Evolutionary conservation across 805 yeast genomes (phyloP).

Genomic region (Nakazawaea ernobii): DNA sequence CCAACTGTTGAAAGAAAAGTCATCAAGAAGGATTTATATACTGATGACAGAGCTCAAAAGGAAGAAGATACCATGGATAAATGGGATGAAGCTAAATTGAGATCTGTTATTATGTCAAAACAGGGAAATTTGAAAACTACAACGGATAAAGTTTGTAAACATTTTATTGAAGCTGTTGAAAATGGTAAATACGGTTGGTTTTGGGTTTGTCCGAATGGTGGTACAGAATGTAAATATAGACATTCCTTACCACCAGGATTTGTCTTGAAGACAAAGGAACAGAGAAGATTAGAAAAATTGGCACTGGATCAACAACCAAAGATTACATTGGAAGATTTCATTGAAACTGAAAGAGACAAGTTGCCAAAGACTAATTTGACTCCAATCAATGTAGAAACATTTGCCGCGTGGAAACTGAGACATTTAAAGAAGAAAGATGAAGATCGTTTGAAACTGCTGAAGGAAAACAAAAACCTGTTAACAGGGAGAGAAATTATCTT

Average conservation of each 20-base stretch:
- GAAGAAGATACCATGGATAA: conserved; percentile 86
- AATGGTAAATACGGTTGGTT: conserved; percentile 98
- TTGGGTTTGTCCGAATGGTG: conserved; percentile 96
- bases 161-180: conserved; percentile 94
- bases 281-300: conserved; percentile 79
- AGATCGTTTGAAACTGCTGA: conserved; percentile 17
- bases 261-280: conserved; percentile 94
- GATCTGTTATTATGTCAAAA: conserved; percentile 80
- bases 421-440: conserved; percentile 52
- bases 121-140: conserved; percentile 94
- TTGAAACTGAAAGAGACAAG: conserved; percentile 87
- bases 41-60: conserved; percentile 74
- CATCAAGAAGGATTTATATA: conserved; percentile 85
- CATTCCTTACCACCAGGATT: conserved; percentile 97
- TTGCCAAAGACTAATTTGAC: conserved; percentile 72
- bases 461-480: conserved; percentile 40
- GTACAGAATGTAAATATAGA: conserved; percentile 86
- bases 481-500: conserved; percentile 68
- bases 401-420: conserved; percentile 75
- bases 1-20: conserved; percentile 79
- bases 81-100: conserved; percentile 96
- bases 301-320: conserved; percentile 82
- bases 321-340: conserved; percentile 91
- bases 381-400: conserved; percentile 80
- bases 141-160: conserved; percentile 91